Conservation (phyloP, 73 alveolate species). For the Stentor roeselii region DNA sequence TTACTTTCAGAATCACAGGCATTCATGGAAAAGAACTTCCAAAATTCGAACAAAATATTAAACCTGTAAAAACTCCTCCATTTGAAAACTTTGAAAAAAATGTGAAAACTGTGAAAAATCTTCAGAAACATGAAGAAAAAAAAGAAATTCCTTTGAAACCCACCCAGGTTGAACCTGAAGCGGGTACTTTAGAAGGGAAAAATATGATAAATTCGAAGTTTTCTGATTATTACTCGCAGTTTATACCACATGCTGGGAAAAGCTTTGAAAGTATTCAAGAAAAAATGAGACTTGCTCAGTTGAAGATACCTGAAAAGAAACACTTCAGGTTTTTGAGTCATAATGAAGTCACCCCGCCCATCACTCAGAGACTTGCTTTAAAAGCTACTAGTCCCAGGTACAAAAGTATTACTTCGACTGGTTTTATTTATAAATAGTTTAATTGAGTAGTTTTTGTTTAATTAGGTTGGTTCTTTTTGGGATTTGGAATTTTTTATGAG, state of each 20-base stretch:
- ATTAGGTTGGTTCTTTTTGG: too few species aligned
- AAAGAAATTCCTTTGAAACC: not conserved
- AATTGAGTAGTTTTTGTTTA: not conserved
- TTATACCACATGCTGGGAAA: not conserved
- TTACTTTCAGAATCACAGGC: too few species aligned
- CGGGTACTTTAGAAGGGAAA: not conserved
- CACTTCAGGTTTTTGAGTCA: not conserved
- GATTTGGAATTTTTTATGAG: too few species aligned
- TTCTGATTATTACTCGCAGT: not conserved
- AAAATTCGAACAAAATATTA: too few species aligned
- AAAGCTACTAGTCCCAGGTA: not conserved
- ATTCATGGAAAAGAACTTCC: constrained; percentile 55
- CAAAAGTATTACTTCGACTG: constrained; percentile 4
- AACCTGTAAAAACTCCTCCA: too few species aligned
- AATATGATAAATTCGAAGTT: not conserved
- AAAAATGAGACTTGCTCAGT: not conserved
- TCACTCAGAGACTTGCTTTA: not conserved
- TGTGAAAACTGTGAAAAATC: not conserved
- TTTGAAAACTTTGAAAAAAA: constrained; percentile 22
- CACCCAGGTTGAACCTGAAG: not conserved
- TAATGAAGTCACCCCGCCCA: not conserved
- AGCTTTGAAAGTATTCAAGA: not conserved
- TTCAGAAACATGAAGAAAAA: not conserved
- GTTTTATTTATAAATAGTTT: not conserved
- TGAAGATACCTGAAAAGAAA: not conserved